Evolutionary conservation across 2,329 filamentous ascomycete species (phyloP).

Genomic region (Penicillium frequentans): DNA sequence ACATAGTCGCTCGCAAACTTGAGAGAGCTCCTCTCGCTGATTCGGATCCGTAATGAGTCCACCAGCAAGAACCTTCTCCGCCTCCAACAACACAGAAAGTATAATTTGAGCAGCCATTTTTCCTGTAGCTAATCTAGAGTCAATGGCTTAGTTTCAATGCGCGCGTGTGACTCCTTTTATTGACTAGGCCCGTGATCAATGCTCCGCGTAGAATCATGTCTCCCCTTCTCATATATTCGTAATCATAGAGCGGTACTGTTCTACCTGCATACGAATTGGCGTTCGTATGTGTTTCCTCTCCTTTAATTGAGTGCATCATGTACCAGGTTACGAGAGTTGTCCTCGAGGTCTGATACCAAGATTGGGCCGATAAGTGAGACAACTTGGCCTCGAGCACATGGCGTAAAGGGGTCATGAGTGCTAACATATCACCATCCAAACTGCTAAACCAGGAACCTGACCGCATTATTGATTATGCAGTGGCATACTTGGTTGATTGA

Average conservation of each 20-base stretch:
- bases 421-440: too few relatives aligned
- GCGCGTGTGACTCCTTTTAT: neutral
- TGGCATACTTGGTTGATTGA: neutral
- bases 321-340: too few relatives aligned
- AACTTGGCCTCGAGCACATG: neutral
- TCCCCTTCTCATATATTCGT: neutral
- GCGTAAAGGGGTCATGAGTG: too few relatives aligned
- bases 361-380: neutral
- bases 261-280: neutral
- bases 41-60: too few relatives aligned
- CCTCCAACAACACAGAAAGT: too few relatives aligned
- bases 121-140: too few relatives aligned
- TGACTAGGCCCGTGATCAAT: neutral
- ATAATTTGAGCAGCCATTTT: too few relatives aligned
- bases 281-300: neutral
- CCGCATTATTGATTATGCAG: neutral
- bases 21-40: too few relatives aligned
- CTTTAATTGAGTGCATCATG: too few relatives aligned
- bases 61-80: too few relatives aligned
- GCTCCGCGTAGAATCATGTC: neutral
- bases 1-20: too few relatives aligned
- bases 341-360: too few relatives aligned
- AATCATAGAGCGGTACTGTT: neutral
- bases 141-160: neutral
- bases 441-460: neutral